These are phyloP conservation scores for Pyrenophora tritici-repentis DNA, from an alignment of 2,329 filamentous ascomycete genomes.

Conservation along the genomic window DNA sequence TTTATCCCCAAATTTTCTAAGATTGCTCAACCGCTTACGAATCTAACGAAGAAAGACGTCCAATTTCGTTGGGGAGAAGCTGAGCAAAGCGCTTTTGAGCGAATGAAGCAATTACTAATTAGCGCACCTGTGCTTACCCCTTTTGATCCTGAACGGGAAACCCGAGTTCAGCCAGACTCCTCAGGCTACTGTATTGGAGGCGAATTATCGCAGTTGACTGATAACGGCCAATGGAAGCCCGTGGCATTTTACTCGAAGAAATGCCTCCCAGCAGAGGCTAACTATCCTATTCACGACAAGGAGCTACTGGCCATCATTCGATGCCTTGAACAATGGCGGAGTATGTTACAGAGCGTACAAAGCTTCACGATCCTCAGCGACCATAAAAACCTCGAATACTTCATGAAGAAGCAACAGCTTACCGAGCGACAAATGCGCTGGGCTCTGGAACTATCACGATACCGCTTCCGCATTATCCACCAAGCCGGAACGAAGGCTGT, in stretches of 20 bases:
- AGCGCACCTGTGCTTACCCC: too few relatives aligned
- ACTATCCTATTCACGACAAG: slow-evolving; percentile 47
- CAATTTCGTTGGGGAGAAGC: background rate
- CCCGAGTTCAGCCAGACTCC: slow-evolving; percentile 27
- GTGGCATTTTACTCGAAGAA: slow-evolving; percentile 23
- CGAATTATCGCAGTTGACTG: slow-evolving; percentile 13
- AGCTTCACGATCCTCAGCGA: slow-evolving; percentile 34
- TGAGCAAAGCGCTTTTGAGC: background rate
- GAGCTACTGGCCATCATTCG: slow-evolving; percentile 44
- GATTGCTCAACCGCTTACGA: slow-evolving; percentile 7
- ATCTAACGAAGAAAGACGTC: background rate
- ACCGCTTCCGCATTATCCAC: slow-evolving; percentile 1
- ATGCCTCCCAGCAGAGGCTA: slow-evolving; percentile 25
- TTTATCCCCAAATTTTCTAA: slow-evolving; percentile 30
- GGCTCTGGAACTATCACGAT: slow-evolving; percentile 2
- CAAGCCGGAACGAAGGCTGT: background rate
- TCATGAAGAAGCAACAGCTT: slow-evolving; percentile 31
- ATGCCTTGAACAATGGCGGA: slow-evolving; percentile 30
- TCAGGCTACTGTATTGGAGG: slow-evolving; percentile 15
- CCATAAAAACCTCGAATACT: slow-evolving; percentile 38
- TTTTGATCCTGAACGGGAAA: background rate
- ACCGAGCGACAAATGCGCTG: slow-evolving; percentile 32
- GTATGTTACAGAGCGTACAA: slow-evolving; percentile 7
- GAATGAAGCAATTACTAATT: too few relatives aligned
- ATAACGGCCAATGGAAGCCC: slow-evolving; percentile 7